Percentiles rank a stretch among this genome's conserved stretches.
Conservation (phyloP, 2,329 filamentous ascomycete genomes). For the Phialemoniopsis sp. region DNA sequence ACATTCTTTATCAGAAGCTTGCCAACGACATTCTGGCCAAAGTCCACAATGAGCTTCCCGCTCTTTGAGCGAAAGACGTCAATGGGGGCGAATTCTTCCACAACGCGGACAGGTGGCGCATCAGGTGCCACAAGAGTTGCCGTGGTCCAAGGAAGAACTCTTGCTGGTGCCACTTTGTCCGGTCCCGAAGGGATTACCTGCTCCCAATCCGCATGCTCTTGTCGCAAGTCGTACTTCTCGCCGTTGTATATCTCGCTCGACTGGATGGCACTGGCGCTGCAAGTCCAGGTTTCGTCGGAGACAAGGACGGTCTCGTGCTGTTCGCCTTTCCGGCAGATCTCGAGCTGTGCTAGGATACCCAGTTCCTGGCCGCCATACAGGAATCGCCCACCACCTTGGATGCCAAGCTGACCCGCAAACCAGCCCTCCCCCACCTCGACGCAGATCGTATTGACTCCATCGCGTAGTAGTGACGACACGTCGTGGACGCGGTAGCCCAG, state of each 20-base stretch:
- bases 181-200: no score
- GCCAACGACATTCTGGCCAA: conserved; percentile 38
- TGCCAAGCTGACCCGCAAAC: conserved; percentile 38
- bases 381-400: no score
- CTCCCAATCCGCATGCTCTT: no score
- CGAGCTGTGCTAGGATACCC: conserved; percentile 21
- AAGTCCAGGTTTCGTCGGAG: conserved; percentile 25
- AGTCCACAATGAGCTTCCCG: conserved; percentile 32
- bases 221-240: conserved; percentile 21
- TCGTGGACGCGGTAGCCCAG: conserved; percentile 39
- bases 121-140: conserved; percentile 24
- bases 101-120: conserved; percentile 22
- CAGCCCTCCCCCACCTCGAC: conserved; percentile 48
- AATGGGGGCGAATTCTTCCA: conserved; percentile 15
- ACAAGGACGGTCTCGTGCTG: no score
- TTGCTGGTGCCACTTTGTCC: no score
- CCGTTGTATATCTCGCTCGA: conserved; percentile 20
- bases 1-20: conserved; percentile 20
- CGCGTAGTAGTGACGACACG: conserved; percentile 27
- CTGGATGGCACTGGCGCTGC: no score
- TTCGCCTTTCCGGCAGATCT: no score
- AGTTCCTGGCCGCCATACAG: conserved; percentile 23
- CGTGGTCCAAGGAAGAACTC: no score
- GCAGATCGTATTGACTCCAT: conserved; percentile 31
- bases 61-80: conserved; percentile 15